Percentiles rank a stretch among this genome's conserved stretches.
phyloP scores from a whole-genome alignment of 352 stramenopile species.

The Phytophthora hibernalis region DNA sequence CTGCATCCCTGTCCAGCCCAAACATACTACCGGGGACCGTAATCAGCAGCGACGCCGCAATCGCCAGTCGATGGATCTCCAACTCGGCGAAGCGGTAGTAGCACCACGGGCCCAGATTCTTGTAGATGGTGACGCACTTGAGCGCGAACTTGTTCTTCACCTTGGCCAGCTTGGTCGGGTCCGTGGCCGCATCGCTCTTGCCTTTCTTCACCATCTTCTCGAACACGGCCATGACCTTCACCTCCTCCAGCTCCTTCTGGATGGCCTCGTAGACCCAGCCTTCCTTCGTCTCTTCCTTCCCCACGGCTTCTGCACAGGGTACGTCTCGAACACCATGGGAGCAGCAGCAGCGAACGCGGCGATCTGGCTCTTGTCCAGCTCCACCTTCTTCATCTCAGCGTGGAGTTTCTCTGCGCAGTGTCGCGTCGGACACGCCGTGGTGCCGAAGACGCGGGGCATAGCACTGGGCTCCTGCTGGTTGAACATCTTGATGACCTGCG shows the following conservation, averaged over 20 bases:
- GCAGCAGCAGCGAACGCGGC: constrained; percentile 71
- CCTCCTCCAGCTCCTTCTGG: constrained; percentile 51
- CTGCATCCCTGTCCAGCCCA: constrained; percentile 60
- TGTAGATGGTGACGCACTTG: constrained; percentile 64
- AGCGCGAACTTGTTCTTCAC: constrained; percentile 62
- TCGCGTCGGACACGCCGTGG: constrained; percentile 79
- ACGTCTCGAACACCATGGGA: constrained; percentile 71
- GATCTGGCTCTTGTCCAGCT: constrained; percentile 62
- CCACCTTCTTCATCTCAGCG: constrained; percentile 73
- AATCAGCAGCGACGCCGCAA: constrained; percentile 59
- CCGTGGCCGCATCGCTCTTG: constrained; percentile 44
- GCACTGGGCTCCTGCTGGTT: constrained; percentile 32
- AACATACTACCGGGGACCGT: constrained; percentile 62
- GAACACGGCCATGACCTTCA: constrained; percentile 57
- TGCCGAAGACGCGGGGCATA: constrained; percentile 87
- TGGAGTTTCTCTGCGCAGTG: constrained; percentile 79
- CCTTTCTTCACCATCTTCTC: constrained; percentile 62
- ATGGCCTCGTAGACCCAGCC: constrained; percentile 48
- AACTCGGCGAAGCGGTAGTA: constrained; percentile 77
- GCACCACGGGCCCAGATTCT: constrained; percentile 76
- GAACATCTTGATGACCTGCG: constrained; percentile 89
- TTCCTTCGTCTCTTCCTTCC: constrained; percentile 15
- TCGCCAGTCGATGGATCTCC: constrained; percentile 72
- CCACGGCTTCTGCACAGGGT: constrained; percentile 47
- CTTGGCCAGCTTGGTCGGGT: constrained; percentile 56